Base-by-base conservation (phyloP, 2,329 filamentous ascomycete genomes). In the Talaromyces sp. region DNA sequence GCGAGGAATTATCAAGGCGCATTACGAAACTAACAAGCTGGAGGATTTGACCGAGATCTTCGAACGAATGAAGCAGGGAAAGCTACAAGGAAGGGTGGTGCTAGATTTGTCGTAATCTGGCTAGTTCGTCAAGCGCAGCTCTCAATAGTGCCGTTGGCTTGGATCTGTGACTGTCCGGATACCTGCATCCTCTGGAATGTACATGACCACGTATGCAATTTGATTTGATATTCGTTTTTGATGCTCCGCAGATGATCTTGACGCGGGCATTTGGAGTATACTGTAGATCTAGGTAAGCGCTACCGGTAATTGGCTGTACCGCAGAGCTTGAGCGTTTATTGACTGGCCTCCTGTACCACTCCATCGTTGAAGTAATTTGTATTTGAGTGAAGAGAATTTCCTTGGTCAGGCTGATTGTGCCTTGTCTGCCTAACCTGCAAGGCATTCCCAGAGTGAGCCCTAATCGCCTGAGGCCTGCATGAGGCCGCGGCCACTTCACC, bases 81-180 rank as follows among this genome's bases (percentile, higher is more conserved):
- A 73, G 54, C 67, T 82, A 66, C 74, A 78, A 65, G 80, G 80
- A 21, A 72, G 80, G 66, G 79, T 82, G 8, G 79, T 82, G n/a
- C 66, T 82, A 55, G 79, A 81, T 68, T 68, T 81, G 61, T 71
- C 70, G 33, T 72, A 52, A 64, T 55, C 37, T 31, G n/a, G 3
- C 50, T 35, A 35, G 28, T 12, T 14, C 12, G 23, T n/a, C 33
- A 14, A 50, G 40, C 57, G 39, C 28, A 46, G 57, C 31, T 35
- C 33, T 23, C 39, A 12, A 12, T 23, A 31, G 21, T 37, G 35
- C 21, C 54, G 37, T 57, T 57, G 54, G 54, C 54, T 28, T 11
- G 54, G 21, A 16, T n/a, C 35, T 42, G 35, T 57, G 54, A 57
- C 37, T 7, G 54, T 11, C 12, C 5, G 7, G 12, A 42, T 2